A percentile compares a stretch with the other conserved stretches of the same genome.
These are phyloP conservation scores for Rosa chinensis DNA, from an alignment of 306 rosid species.

Conservation along the genomic window DNA sequence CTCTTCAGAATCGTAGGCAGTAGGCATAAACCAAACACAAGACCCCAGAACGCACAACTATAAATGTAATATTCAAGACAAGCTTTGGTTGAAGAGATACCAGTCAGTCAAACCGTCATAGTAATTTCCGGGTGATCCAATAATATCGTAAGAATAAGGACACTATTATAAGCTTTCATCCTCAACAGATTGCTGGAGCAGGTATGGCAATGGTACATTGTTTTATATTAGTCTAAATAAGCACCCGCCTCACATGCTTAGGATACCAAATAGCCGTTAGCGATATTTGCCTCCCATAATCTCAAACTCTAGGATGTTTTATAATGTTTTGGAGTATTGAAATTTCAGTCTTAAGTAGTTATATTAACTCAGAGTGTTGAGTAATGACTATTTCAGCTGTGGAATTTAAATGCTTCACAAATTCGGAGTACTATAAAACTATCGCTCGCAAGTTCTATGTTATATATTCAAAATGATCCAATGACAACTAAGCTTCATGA, in stretches of 20 bases:
- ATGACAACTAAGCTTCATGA: not conserved
- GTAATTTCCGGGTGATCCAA: constrained; percentile 5
- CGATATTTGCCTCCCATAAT: not conserved
- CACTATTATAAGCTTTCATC: not conserved
- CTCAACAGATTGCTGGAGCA: not conserved
- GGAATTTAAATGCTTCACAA: not conserved
- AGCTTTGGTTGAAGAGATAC: constrained; percentile 4
- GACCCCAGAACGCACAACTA: constrained; percentile 13
- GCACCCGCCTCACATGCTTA: constrained; percentile 6
- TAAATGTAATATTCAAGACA: not conserved
- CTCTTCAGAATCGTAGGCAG: not conserved
- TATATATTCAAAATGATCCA: not conserved
- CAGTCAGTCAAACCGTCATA: not conserved
- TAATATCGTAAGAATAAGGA: not conserved
- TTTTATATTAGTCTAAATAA: not conserved
- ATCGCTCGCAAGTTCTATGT: not conserved
- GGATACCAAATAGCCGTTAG: not conserved
- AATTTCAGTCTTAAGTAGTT: not conserved
- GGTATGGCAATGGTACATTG: not conserved
- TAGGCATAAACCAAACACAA: constrained; percentile 11
- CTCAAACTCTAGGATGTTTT: not conserved
- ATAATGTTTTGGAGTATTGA: not conserved
- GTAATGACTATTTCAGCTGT: no score
- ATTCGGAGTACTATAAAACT: not conserved
- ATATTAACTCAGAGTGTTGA: no score